phyloP scores from a whole-genome alignment of 2,329 filamentous ascomycete genomes.

The Stagonosporopsis rhizophila region DNA sequence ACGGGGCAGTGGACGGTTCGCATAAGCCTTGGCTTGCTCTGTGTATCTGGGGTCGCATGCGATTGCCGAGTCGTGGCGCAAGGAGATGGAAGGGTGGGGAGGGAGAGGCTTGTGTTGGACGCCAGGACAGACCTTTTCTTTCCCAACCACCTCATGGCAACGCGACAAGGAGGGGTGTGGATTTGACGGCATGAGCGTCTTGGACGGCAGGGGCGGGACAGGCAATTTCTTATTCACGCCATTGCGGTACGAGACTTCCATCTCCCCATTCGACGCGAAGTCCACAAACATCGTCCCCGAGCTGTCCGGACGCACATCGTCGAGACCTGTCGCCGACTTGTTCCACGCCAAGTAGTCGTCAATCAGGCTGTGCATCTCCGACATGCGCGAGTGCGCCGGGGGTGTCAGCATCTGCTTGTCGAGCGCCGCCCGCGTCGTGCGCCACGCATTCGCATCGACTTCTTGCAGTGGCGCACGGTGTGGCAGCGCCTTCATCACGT shows the following conservation, averaged over 20 bases:
- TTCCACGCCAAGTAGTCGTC: conserved; percentile 30
- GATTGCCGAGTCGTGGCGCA: conserved; percentile 10
- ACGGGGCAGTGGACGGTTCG: not conserved
- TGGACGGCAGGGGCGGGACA: conserved; percentile 5
- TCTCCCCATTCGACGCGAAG: conserved; percentile 17
- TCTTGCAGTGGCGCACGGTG: conserved; percentile 1
- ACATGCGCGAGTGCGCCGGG: not conserved
- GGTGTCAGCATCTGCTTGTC: not conserved
- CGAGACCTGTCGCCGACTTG: not conserved
- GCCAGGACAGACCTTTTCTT: not conserved
- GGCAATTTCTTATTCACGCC: conserved; percentile 16
- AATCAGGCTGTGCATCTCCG: conserved; percentile 25
- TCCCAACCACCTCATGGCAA: not conserved
- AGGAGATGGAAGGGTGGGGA: not conserved
- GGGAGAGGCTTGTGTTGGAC: not conserved
- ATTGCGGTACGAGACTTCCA: conserved; percentile 13
- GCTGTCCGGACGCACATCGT: not conserved
- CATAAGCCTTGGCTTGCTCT: not conserved
- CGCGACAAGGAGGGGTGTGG: not conserved
- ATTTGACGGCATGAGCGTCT: not conserved
- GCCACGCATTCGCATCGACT: not conserved
- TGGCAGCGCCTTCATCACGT: not conserved
- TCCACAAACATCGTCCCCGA: conserved; percentile 34
- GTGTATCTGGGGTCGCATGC: not conserved
- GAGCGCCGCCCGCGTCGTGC: not conserved